These are phyloP conservation scores for Lupinus albus DNA, from an alignment of 306 rosid species.

Conservation along the genomic window DNA sequence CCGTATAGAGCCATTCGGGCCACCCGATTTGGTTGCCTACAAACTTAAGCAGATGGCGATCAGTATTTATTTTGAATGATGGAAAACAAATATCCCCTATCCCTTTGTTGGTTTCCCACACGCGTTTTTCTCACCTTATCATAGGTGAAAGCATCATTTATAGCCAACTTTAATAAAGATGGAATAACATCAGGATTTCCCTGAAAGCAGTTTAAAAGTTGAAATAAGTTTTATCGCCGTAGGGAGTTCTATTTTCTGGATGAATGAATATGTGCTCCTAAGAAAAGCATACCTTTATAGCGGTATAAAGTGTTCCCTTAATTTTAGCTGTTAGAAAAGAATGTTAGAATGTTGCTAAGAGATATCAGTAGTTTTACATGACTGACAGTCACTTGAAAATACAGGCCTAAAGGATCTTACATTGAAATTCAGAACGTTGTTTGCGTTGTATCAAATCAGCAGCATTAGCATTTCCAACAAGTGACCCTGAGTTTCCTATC, in stretches of 20 bases:
- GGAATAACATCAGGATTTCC: conserved; percentile 72
- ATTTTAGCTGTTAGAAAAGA: conserved; percentile 59
- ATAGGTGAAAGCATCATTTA: conserved; percentile 83
- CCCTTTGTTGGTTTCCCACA: background rate
- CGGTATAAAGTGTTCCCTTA: conserved; percentile 63
- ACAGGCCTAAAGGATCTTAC: conserved; percentile 54
- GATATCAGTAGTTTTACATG: conserved; percentile 32
- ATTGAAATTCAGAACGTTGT: conserved; percentile 84
- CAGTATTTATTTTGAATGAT: conserved; percentile 37
- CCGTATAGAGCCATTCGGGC: conserved; percentile 91
- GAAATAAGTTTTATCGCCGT: conserved; percentile 20
- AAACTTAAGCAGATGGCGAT: conserved; percentile 52
- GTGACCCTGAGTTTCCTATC: conserved; percentile 57
- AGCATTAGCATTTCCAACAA: conserved; percentile 67
- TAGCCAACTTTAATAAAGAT: conserved; percentile 68
- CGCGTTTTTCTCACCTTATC: conserved; percentile 70
- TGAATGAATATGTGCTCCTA: conserved; percentile 1
- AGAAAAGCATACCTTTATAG: conserved; percentile 60
- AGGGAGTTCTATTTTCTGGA: conserved; percentile 8
- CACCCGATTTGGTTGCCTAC: conserved; percentile 96
- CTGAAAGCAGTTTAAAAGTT: conserved; percentile 51
- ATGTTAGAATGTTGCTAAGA: conserved; percentile 41
- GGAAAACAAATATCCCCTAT: background rate
- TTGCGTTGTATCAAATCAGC: conserved; percentile 89
- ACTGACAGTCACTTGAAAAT: conserved; percentile 12